Evolutionary conservation across 257 asterid species (phyloP).

Genomic region (Ophiorrhiza pumila): DNA sequence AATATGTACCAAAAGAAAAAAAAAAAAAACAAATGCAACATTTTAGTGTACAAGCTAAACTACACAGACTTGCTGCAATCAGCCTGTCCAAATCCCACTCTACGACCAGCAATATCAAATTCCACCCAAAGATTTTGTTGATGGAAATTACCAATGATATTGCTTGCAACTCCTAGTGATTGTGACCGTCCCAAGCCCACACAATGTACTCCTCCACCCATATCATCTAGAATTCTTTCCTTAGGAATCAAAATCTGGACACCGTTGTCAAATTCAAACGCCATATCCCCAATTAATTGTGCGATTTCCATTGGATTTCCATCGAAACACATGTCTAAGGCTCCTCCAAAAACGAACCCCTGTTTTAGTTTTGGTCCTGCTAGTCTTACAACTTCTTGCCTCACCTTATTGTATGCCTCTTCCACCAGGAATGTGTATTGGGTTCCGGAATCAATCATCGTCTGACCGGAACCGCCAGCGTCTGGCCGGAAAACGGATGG

Average conservation of each 20-base stretch:
- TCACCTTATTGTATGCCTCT: slow-evolving; percentile 48
- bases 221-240: slow-evolving; percentile 50
- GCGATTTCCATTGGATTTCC: slow-evolving; percentile 37
- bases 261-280: slow-evolving; percentile 52
- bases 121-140: slow-evolving; percentile 94
- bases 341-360: slow-evolving; percentile 53
- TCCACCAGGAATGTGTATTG: slow-evolving; percentile 72
- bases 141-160: slow-evolving; percentile 79
- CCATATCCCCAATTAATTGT: slow-evolving; percentile 53
- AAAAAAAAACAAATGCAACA: too few relatives aligned
- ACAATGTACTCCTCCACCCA: slow-evolving; percentile 64
- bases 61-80: slow-evolving; percentile 50
- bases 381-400: slow-evolving; percentile 45
- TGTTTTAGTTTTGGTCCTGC: slow-evolving; percentile 54
- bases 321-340: slow-evolving; percentile 76
- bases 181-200: slow-evolving; percentile 70
- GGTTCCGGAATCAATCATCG: slow-evolving; percentile 89
- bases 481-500: slow-evolving; percentile 55
- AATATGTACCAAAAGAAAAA: slow-evolving; percentile 18
- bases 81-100: slow-evolving; percentile 67
- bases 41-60: too few relatives aligned
- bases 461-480: slow-evolving; percentile 79
- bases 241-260: slow-evolving; percentile 42
- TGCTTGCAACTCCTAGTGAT: slow-evolving; percentile 61
- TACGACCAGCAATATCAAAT: slow-evolving; percentile 48